These are phyloP conservation scores for Tagetes patula DNA, from an alignment of 129 eudicot species.

Conservation along the genomic window DNA sequence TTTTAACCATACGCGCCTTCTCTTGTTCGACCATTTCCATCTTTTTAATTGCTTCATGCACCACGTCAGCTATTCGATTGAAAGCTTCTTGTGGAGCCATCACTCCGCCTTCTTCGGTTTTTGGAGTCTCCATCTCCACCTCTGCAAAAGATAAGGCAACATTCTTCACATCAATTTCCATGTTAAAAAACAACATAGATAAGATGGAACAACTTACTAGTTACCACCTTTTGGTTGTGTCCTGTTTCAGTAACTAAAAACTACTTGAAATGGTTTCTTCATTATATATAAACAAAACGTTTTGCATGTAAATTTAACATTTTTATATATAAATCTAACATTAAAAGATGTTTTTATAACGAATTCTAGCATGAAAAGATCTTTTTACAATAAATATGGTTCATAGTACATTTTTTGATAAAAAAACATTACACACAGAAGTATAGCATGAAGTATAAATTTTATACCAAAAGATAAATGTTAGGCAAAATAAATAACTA, in stretches of 20 bases:
- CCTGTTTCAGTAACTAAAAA: background rate
- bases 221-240: background rate
- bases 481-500: background rate
- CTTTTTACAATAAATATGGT: background rate
- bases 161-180: background rate
- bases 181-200: background rate
- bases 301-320: background rate
- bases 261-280: background rate
- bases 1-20: slow-evolving; percentile 60
- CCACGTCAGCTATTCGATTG: slow-evolving; percentile 76
- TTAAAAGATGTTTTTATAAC: background rate
- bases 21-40: slow-evolving; percentile 89
- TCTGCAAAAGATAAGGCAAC: slow-evolving; percentile 36
- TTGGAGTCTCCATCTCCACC: slow-evolving; percentile 60
- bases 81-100: slow-evolving; percentile 87
- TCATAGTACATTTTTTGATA: background rate
- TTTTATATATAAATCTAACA: background rate
- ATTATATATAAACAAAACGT: too few species aligned
- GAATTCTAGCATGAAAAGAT: background rate
- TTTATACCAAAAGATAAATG: background rate
- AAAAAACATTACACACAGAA: background rate
- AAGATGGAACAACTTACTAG: background rate
- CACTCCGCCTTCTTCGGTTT: slow-evolving; percentile 52
- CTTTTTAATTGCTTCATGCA: slow-evolving; percentile 73
- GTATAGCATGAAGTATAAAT: background rate